Evolutionary conservation across 1,284 basidiomycete genomes (phyloP).

Genomic region (Puccinia sorghi): DNA sequence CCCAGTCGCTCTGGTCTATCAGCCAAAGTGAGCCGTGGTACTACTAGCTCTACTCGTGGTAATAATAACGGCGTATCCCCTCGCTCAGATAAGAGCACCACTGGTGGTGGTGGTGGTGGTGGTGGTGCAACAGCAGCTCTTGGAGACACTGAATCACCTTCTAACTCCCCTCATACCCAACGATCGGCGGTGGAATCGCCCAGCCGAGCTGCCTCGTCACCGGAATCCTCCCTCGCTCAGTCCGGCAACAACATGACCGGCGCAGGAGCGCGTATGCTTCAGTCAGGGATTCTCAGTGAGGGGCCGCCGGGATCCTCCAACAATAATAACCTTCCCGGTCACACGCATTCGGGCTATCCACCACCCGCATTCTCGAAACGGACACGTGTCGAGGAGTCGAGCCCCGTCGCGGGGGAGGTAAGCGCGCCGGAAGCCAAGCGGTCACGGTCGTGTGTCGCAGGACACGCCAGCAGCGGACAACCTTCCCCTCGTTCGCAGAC

Average conservation of each 20-base stretch:
- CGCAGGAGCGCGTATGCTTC: background rate
- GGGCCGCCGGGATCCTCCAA: background rate
- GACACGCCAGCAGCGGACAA: background rate
- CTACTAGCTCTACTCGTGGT: background rate
- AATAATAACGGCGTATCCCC: conserved; percentile 31
- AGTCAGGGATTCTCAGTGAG: conserved; percentile 4
- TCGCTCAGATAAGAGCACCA: conserved; percentile 20
- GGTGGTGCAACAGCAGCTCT: background rate
- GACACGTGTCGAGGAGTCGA: conserved; percentile 13
- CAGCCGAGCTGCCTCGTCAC: conserved; percentile 22
- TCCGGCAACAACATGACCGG: background rate
- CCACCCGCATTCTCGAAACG: conserved; percentile 8
- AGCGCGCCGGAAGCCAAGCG: conserved; percentile 19
- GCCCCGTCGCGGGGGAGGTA: background rate
- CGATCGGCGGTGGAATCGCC: conserved; percentile 24
- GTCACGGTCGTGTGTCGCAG: background rate
- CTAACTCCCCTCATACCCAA: conserved; percentile 22
- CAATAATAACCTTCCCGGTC: background rate
- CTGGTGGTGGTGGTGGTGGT: conserved; percentile 14
- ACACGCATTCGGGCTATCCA: background rate
- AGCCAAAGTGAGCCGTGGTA: background rate
- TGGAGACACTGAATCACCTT: conserved; percentile 12
- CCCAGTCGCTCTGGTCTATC: conserved; percentile 18
- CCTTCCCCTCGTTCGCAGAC: conserved; percentile 17
- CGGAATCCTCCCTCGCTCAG: conserved; percentile 1